Percentiles rank a stretch among this genome's conserved stretches.
phyloP scores from a whole-genome alignment of 2,329 filamentous ascomycete genomes.

The Aureobasidium subglaciale region DNA sequence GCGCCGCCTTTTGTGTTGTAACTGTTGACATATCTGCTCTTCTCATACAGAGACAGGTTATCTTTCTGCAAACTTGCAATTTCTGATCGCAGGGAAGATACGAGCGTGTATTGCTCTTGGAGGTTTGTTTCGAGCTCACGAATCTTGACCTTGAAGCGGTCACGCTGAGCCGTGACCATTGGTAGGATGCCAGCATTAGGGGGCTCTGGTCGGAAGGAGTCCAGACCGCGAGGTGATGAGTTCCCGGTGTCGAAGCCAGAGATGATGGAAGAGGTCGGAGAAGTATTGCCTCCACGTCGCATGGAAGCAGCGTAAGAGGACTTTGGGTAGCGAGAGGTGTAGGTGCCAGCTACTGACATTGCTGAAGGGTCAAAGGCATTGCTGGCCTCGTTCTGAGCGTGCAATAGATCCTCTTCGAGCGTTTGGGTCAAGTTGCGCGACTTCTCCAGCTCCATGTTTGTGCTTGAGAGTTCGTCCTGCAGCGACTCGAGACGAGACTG shows the following conservation, averaged over 20 bases:
- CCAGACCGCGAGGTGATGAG: constrained; percentile 41
- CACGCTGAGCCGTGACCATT: constrained; percentile 96
- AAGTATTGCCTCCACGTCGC: constrained; percentile 64
- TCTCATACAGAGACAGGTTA: constrained; percentile 93
- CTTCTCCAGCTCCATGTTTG: constrained; percentile 80
- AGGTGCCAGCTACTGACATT: constrained; percentile 88
- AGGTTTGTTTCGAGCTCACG: constrained; percentile 83
- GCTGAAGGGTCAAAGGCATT: constrained; percentile 78
- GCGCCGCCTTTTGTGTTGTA: constrained; percentile 66
- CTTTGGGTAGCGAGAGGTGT: constrained; percentile 70
- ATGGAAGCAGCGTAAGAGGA: constrained; percentile 51
- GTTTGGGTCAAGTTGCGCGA: constrained; percentile 78
- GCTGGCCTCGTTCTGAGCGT: constrained; percentile 74
- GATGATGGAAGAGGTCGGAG: constrained; percentile 95
- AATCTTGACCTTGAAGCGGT: constrained; percentile 97
- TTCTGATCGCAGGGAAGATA: constrained; percentile 83
- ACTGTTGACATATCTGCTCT: constrained; percentile 90
- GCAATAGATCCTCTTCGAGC: constrained; percentile 84
- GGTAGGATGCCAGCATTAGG: constrained; percentile 80
- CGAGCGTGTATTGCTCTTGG: constrained; percentile 70
- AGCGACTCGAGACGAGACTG: constrained; percentile 71
- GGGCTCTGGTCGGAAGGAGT: constrained; percentile 54
- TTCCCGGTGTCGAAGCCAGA: constrained; percentile 77
- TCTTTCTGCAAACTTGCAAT: constrained; percentile 90
- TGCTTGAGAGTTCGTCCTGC: constrained; percentile 74